phyloP scores from a whole-genome alignment of 1,139 yeast species.

The Pichia sp. region DNA sequence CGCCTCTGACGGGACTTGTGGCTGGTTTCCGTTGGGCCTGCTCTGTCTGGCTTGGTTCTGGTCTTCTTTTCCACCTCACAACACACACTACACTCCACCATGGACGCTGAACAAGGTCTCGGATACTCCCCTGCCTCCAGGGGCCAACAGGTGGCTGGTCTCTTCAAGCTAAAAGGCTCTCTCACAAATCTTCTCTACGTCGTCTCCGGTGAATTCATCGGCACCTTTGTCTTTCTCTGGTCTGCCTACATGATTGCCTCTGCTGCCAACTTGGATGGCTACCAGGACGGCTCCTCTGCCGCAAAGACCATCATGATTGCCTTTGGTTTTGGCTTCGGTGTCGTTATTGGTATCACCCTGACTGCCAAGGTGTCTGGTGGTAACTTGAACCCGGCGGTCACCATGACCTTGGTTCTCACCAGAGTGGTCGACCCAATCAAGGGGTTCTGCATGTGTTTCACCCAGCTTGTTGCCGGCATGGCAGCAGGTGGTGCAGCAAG shows the following conservation, averaged over 20 bases:
- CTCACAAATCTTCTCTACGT: conserved; percentile 48
- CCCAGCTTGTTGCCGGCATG: conserved; percentile 82
- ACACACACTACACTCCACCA: background rate
- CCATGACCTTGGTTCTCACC: conserved; percentile 62
- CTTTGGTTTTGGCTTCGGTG: conserved; percentile 83
- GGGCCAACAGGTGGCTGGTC: conserved; percentile 4
- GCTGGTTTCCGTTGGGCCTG: too few species aligned
- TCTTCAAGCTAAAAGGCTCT: conserved; percentile 32
- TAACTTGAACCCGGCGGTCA: conserved; percentile 85
- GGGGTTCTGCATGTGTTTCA: conserved; percentile 54
- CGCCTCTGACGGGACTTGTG: too few species aligned
- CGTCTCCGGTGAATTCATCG: conserved; percentile 65
- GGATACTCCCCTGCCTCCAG: conserved; percentile 26
- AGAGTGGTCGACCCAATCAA: conserved; percentile 71
- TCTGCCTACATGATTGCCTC: conserved; percentile 80
- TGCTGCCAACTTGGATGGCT: conserved; percentile 65
- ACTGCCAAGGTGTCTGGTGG: conserved; percentile 84
- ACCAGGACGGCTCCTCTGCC: conserved; percentile 50
- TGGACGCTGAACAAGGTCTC: conserved; percentile 32
- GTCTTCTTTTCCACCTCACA: background rate
- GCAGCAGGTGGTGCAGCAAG: conserved; percentile 89
- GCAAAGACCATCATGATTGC: conserved; percentile 68
- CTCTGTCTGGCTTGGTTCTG: background rate
- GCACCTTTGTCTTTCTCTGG: conserved; percentile 81
- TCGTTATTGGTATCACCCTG: conserved; percentile 67